phyloP scores from a whole-genome alignment of 1,139 yeast species.

The Geotrichum aggregatum region DNA sequence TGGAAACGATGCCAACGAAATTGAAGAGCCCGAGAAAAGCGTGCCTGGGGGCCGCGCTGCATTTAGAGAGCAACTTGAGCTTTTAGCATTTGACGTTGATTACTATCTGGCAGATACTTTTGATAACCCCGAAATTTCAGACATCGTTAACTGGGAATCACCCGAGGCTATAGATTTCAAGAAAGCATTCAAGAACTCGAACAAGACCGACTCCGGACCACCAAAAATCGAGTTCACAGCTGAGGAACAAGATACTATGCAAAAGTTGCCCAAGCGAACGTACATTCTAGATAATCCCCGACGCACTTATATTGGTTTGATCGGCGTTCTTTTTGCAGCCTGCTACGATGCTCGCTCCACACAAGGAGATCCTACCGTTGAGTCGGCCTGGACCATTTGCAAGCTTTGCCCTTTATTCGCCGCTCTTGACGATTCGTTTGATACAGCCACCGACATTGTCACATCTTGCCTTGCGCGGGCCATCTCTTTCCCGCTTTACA shows the following conservation, averaged over 20 bases:
- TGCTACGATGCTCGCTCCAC: slow-evolving; percentile 72
- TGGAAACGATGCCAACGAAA: slow-evolving; percentile 77
- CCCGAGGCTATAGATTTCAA: slow-evolving; percentile 43
- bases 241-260: slow-evolving; percentile 62
- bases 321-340: slow-evolving; percentile 67
- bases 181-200: slow-evolving; percentile 29
- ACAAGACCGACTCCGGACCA: slow-evolving; percentile 22
- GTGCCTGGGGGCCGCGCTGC: slow-evolving; percentile 53
- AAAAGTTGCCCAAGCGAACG: slow-evolving; percentile 59
- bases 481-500: slow-evolving; percentile 70
- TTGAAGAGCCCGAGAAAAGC: slow-evolving; percentile 71
- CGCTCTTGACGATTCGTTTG: slow-evolving; percentile 56
- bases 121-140: slow-evolving; percentile 47
- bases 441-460: slow-evolving; percentile 51
- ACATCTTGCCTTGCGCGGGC: slow-evolving; percentile 67
- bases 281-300: slow-evolving; percentile 47
- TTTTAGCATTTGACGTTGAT: slow-evolving; percentile 78
- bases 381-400: slow-evolving; percentile 93
- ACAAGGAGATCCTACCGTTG: slow-evolving; percentile 74
- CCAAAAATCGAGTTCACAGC: slow-evolving; percentile 50
- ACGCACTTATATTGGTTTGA: slow-evolving; percentile 54
- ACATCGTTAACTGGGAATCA: slow-evolving; percentile 55
- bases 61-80: slow-evolving; percentile 66
- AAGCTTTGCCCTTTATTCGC: slow-evolving; percentile 74
- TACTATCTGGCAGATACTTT: slow-evolving; percentile 83